Base-by-base conservation (phyloP, 176 grass and related monocot species). In the Poa pratensis region DNA sequence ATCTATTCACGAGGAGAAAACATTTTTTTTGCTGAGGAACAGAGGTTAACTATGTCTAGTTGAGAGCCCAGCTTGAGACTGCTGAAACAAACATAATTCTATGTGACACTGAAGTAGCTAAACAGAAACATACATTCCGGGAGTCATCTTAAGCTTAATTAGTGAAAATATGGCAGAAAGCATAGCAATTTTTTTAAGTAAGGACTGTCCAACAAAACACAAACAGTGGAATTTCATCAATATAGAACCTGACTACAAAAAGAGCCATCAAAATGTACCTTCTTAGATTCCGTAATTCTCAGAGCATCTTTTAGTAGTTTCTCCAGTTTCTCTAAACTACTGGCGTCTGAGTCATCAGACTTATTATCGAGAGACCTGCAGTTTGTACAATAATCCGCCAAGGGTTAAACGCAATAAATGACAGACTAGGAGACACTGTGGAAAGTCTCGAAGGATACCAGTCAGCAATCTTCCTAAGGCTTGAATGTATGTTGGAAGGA, bases 311-410 rank as follows among this genome's bases (percentile, higher is more conserved):
- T 60, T 58, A 94, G 80, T 37, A 87, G 69, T 83, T 87, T 83
- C 84, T 94, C 92, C 50, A 94, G 50, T 70, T 85, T 80, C 32
- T 66, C 89, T 71, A 94, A 74, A 3, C 77, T 72, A 39, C 69
- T 82, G 18, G 28, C 73, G 70, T 94, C 85, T 6, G 86, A 83
- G 59, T 94, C 35, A 32, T 89, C 70, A 39, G 66, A 59, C 65
- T 87, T 92, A 42, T 55, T 83, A 62, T 86, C 49, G 5, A 65
- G 57, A 45, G 88, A 79, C 86, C 91, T 93, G 82, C 85, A 85
- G 75, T 79, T 81, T 27, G 50, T 55, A 27, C 15, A 81, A 60
- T 77, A 39, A 43, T 69, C 67, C 72, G n/a, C 43, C 45, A 57
- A 50, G 18, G 9, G 26, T 5, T 27, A 28, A 74, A 24, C 69